Evolutionary conservation across 2,329 filamentous ascomycete genomes (phyloP), one percentile per base, ranked within the genome.

Genomic region (Fusarium albosuccineum): DNA sequence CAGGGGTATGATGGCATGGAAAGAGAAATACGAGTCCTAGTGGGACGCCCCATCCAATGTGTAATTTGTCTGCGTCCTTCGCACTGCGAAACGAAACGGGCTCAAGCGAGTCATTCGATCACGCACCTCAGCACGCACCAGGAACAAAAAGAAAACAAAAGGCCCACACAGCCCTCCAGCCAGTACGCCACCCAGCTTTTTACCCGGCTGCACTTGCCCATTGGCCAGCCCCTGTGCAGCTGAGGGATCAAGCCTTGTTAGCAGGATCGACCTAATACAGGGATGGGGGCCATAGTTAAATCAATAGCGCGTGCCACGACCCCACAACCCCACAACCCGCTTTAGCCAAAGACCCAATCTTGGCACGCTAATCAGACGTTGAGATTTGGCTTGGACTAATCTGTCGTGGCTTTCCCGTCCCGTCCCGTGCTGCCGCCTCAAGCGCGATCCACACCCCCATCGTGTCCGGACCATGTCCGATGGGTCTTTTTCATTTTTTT

Each of bases 261-360:
- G 7, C 13, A 16, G 8, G 30, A 16, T 41, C 51, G 39, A 42
- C 13, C n/a, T n/a, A 40, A 7, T 26, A 26, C n/a, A 30, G 16
- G 27, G 13, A 10, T 42, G 27, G 26, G 49, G 14, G 27, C 36
- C 27, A 17, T 13, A n/a, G 34, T 37, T 13, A 39, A 36, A 34
- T 37, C 22, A 9, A 52, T 33, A 52, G 14, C 37, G 29, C 37
- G 22, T 22, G 34, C 16, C 36, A 39, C 36, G 41, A 30, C 49
- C 49, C 49, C 49, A 52, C 37, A 52, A 53, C 17, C 39, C 50
- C 39, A 30, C 9, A 34, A 33, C 40, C n/a, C 36, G n/a, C 49
- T 5, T 39, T 14, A 9, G 27, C 30, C 30, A 9, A 33, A 33
- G 30, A 33, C 8, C 30, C 51, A 26, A 54, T 33, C 39, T 44